Conservation (phyloP, 257 asterid species). For the Solanum lycopersicoides region DNA sequence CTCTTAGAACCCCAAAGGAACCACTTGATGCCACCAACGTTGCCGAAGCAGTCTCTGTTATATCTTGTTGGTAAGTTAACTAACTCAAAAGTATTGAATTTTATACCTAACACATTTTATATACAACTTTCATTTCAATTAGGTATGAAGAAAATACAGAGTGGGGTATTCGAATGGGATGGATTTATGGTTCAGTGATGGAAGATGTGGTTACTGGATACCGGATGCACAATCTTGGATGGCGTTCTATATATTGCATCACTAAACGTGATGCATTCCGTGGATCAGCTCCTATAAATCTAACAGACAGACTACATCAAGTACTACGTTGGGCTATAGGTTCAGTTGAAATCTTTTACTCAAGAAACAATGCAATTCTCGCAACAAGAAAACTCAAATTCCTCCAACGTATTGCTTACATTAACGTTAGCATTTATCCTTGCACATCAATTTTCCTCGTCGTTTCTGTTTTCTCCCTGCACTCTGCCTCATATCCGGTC, state of each 20-base stretch:
- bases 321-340: slow-evolving; percentile 41
- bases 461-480: slow-evolving; percentile 35
- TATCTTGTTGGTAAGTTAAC: slow-evolving; percentile 29
- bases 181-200: slow-evolving; percentile 37
- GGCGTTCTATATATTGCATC: slow-evolving; percentile 34
- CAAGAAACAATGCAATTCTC: slow-evolving; percentile 21
- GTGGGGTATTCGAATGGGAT: slow-evolving; percentile 37
- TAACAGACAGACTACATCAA: slow-evolving; percentile 35
- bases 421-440: slow-evolving; percentile 30
- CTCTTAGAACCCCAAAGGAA: slow-evolving; percentile 21
- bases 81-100: neutral
- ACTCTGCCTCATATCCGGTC: slow-evolving; percentile 28
- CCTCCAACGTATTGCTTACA: slow-evolving; percentile 32
- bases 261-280: slow-evolving; percentile 36
- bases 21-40: slow-evolving; percentile 32
- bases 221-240: slow-evolving; percentile 38
- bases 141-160: slow-evolving; percentile 39
- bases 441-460: slow-evolving; percentile 31
- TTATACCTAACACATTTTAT: neutral
- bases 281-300: slow-evolving; percentile 37
- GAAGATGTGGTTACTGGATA: slow-evolving; percentile 42
- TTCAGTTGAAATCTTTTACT: slow-evolving; percentile 38
- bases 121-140: neutral
- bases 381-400: slow-evolving; percentile 9
- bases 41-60: slow-evolving; percentile 32